Evolutionary conservation across 1,139 yeast species (phyloP).

Genomic region (Yamadazyma jaroonii): DNA sequence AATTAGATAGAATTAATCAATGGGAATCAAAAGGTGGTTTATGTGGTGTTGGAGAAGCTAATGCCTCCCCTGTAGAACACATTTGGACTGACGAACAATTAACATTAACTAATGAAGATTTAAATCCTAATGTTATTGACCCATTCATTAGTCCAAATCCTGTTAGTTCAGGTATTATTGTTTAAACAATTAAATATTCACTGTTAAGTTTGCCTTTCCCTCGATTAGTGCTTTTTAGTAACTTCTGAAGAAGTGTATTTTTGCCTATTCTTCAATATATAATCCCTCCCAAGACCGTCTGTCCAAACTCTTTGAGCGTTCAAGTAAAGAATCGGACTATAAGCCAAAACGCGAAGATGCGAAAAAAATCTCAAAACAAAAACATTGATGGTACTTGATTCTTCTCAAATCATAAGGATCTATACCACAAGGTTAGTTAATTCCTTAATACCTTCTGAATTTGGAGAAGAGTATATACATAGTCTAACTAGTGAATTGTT

Average conservation of each 20-base stretch:
- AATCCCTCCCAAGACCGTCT: too few species aligned
- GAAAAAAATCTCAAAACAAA: constrained; percentile 7
- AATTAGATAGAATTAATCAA: constrained; percentile 70
- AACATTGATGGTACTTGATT: constrained; percentile 26
- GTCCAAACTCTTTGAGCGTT: too few species aligned
- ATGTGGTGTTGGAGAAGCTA: constrained; percentile 76
- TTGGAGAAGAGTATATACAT: constrained; percentile 37
- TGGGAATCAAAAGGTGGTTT: constrained; percentile 83
- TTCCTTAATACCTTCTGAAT: constrained; percentile 37
- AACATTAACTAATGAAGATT: constrained; percentile 54
- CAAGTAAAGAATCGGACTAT: neutral
- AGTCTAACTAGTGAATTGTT: constrained; percentile 31
- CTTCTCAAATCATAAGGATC: constrained; percentile 31
- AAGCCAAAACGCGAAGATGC: constrained; percentile 1
- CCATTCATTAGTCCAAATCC: constrained; percentile 60
- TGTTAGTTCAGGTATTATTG: constrained; percentile 63
- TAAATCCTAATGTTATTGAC: constrained; percentile 62
- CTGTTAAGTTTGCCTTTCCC: neutral
- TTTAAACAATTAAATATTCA: constrained; percentile 2
- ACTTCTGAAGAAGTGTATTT: constrained; percentile 5
- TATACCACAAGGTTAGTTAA: constrained; percentile 38
- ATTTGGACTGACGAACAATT: constrained; percentile 88
- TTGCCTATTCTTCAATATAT: neutral
- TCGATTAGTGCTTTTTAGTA: neutral
- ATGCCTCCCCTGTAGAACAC: constrained; percentile 45